phyloP scores from a whole-genome alignment of 768 basidiomycete genomes.

The Suillus paluster region DNA sequence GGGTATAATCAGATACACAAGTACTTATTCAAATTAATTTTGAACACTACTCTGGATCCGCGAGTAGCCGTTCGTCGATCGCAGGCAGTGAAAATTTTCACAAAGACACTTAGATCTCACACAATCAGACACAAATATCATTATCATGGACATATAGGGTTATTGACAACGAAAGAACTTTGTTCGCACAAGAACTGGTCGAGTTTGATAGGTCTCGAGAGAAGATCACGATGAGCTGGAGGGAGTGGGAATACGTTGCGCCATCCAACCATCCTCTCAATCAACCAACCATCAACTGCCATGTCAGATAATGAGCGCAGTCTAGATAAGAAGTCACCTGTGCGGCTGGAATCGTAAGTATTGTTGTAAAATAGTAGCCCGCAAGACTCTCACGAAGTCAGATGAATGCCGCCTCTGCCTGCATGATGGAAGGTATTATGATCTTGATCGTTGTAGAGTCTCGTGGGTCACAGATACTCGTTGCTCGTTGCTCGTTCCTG shows the following conservation, averaged over 20 bases:
- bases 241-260: background rate
- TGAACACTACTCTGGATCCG: background rate
- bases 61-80: background rate
- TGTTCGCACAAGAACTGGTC: conserved; percentile 11
- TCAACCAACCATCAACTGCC: conserved; percentile 3
- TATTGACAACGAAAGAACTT: background rate
- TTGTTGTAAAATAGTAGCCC: background rate
- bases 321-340: conserved; percentile 1
- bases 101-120: conserved; percentile 19
- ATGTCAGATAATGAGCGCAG: background rate
- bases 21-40: conserved; percentile 1
- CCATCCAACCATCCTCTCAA: background rate
- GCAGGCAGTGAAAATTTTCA: conserved; percentile 16
- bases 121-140: conserved; percentile 24
- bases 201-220: background rate
- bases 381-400: background rate
- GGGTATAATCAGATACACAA: conserved; percentile 3
- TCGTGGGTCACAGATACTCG: background rate
- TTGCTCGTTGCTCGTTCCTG: background rate
- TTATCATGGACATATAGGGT: conserved; percentile 7
- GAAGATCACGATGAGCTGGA: background rate
- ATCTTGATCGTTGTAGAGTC: background rate
- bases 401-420: background rate
- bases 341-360: background rate
- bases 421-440: background rate